Conservation (phyloP, 352 stramenopile genomes). For the Globisporangium megalacanthum region DNA sequence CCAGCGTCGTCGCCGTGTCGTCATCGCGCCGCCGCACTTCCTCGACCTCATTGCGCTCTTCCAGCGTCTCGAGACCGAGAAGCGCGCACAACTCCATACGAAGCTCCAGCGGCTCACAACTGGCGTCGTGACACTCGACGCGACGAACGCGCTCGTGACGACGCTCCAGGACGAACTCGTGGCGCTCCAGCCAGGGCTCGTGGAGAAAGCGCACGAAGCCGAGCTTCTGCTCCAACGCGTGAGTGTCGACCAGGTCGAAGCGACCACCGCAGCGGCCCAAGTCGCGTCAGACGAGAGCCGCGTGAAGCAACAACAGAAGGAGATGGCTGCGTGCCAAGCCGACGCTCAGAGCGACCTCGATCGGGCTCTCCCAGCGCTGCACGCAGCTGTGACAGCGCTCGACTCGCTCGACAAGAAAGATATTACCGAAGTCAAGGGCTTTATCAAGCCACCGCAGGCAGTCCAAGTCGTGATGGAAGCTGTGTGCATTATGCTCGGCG, state of each 20-base stretch:
- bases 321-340: constrained; percentile 52
- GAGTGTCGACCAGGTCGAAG: constrained; percentile 54
- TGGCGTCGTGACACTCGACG: constrained; percentile 67
- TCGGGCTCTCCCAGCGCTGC: constrained; percentile 62
- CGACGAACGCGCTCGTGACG: constrained; percentile 58
- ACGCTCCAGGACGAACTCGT: constrained; percentile 77
- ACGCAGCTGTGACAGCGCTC: constrained; percentile 65
- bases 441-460: constrained; percentile 76
- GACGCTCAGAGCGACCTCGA: constrained; percentile 77
- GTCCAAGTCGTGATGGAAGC: constrained; percentile 87
- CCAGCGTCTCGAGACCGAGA: constrained; percentile 60
- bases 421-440: constrained; percentile 83
- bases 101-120: constrained; percentile 54
- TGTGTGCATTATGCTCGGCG: constrained; percentile 83
- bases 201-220: constrained; percentile 54
- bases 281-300: constrained; percentile 51
- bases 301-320: constrained; percentile 61
- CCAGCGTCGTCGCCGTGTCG: constrained; percentile 33
- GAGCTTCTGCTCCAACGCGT: constrained; percentile 60
- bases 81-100: constrained; percentile 28
- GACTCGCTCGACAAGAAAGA: constrained; percentile 85
- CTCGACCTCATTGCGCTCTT: constrained; percentile 89
- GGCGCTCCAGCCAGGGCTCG: constrained; percentile 69
- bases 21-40: constrained; percentile 83
- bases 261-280: constrained; percentile 34